Conservation (phyloP, 331 rosid genomes). For the Cydonia oblonga region DNA sequence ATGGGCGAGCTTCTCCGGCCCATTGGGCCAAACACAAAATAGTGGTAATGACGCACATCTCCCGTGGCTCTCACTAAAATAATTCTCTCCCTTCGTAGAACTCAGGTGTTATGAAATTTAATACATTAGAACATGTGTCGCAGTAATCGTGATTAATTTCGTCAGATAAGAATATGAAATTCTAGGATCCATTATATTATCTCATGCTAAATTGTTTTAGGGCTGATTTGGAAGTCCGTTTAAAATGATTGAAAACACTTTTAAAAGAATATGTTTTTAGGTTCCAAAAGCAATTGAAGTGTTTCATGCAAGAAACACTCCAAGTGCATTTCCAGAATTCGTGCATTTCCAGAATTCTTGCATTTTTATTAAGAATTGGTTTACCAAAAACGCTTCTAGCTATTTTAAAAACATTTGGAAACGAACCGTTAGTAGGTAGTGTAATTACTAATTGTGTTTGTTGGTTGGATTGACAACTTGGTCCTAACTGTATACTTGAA, state of each 20-base stretch:
- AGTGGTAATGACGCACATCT: neutral
- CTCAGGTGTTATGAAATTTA: no score
- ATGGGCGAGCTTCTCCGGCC: neutral
- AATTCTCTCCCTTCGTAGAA: no score
- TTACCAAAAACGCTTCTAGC: no score
- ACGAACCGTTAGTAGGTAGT: no score
- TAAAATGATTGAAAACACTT: no score
- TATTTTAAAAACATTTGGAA: no score
- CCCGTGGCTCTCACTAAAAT: neutral
- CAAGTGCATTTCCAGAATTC: rapidly evolving
- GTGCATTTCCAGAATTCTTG: rapidly evolving
- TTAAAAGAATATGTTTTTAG: no score
- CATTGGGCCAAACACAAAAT: neutral
- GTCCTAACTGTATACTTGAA: neutral
- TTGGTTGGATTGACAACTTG: neutral
- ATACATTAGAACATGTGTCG: neutral
- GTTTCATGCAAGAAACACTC: no score
- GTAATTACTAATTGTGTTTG: neutral
- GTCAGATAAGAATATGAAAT: neutral
- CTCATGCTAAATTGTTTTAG: neutral
- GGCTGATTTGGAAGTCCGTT: no score
- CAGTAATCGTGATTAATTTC: neutral
- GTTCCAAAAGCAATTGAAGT: no score
- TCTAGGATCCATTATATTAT: neutral
- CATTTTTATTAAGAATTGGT: no score